Evolutionary conservation across 2,329 filamentous ascomycete genomes (phyloP), one percentile per base, ranked within the genome.

Genomic region (Monosporascus sp.): DNA sequence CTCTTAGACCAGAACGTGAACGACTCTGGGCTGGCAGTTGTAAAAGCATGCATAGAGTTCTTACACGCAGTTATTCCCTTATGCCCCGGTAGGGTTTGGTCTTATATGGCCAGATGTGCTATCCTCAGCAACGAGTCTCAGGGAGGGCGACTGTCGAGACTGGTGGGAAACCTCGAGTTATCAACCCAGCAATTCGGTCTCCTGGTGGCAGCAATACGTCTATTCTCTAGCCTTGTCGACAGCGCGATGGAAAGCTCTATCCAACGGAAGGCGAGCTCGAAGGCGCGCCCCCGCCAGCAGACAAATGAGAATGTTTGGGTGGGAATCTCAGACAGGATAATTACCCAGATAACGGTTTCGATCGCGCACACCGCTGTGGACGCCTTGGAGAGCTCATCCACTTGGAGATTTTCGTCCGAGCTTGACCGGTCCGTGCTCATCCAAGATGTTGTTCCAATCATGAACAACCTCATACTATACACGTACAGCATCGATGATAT

Each of bases 71-170:
- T 95, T 18, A 70, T 94, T 25, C 77, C 80, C 61, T 88, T 81
- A n/a, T 83, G 87, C 49, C 93, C 94, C 0, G 88, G 88, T 52
- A 81, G 92, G 55, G 85, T 96, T 6, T 97, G 94, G 92, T 91
- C 93, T 3, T 89, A 93, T 67, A 80, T 99, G 62, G 84, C 87
- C 3, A 84, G 90, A 53, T 95, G 90, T 67, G 84, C 86, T 57
- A 75, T 99, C 18, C 77, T 99, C 46, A 88, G 88, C 60, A 82
- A 85, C 6, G 86, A 90, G 59, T 85, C 89, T 9, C 86, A 85
- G 57, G 85, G 85, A 15, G 89, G 90, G 11, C 85, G 88, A 55
- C 79, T 99, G 55, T 83, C 86, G 39, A 84, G 84, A 48, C 85
- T 97, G 49, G 82, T 95, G 3, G 89, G 89, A n/a, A 86, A 84